Conservation (phyloP, 768 basidiomycete genomes). For the Pulveroboletus ravenelii region DNA sequence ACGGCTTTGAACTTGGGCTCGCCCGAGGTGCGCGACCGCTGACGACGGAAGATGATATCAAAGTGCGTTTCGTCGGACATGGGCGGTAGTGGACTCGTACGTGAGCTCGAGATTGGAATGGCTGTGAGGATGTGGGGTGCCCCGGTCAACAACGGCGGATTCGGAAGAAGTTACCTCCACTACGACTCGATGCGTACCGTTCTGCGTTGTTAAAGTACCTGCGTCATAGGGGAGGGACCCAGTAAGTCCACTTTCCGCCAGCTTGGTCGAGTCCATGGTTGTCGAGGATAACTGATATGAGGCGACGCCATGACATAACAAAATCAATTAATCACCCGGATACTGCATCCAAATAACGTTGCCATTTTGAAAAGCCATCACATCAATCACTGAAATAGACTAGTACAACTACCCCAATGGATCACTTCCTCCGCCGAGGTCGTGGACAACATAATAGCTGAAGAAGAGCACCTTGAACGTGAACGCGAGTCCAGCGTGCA, state of each 20-base stretch:
- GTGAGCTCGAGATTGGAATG: background rate
- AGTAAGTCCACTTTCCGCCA: background rate
- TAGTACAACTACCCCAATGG: conserved; percentile 14
- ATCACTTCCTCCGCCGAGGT: conserved; percentile 31
- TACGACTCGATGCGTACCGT: conserved; percentile 3
- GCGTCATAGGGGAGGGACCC: background rate
- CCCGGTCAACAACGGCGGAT: background rate
- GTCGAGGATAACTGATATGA: no score
- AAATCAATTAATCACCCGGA: no score
- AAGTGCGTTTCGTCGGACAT: conserved; percentile 47
- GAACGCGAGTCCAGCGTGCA: conserved; percentile 80
- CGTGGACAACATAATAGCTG: conserved; percentile 46
- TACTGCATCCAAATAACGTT: background rate
- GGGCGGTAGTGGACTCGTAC: conserved; percentile 28
- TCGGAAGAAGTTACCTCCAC: background rate
- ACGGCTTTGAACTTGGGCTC: conserved; percentile 35
- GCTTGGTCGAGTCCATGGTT: no score
- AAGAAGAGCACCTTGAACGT: conserved; percentile 77
- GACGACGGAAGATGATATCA: conserved; percentile 56
- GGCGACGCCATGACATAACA: no score
- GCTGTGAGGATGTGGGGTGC: background rate
- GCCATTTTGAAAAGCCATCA: background rate
- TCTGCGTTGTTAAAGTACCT: background rate
- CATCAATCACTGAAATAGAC: background rate
- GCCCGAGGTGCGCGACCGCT: conserved; percentile 45